Evolutionary conservation across 2,329 filamentous ascomycete genomes (phyloP), one percentile per base, ranked within the genome.

Genomic region (Exophiala phaeomuriformis): DNA sequence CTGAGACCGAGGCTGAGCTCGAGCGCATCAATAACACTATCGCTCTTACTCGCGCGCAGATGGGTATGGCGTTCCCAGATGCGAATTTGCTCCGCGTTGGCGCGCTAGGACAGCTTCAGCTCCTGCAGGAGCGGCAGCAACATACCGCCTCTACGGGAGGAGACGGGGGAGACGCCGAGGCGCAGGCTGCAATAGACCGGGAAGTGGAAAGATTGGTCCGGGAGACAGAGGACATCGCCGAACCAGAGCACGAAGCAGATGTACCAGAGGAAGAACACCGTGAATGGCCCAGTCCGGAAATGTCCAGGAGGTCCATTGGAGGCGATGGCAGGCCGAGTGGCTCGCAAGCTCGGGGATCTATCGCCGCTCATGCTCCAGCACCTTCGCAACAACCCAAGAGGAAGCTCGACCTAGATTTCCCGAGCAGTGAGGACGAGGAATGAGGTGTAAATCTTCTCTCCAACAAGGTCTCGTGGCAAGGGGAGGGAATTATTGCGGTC

Each of bases 41-140:
- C 29, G 51, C n/a, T 66, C 69, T 47, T 61, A 67, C 60, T 65
- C 69, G 19, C 66, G 71, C 33, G 62, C 71, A 61, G 64, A 66
- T 27, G 72, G 71, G 57, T 68, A 71, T 74, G 44, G 69, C 72
- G 12, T 75, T 73, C 55, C 72, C 72, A 6, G 70, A 68, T 56
- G 71, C 73, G 31, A 70, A 73, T 28, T 66, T 68, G 32, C 72
- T 75, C 47, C 69, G 72, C 9, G 64, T 71, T 63, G 72, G 72
- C 1, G 55, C 73, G n/a, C 71, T 75, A 68, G 72, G 70, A 1
- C 71, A 72, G 53, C 63, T 75, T 39, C 71, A 74, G 52, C 61
- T 71, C 5, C 64, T 68, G 3, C 66, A 66, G 19, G 61, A 77
- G 49, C 66, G 81, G 73, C 63, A 93, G 74, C 64, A 87, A 65